These are phyloP conservation scores for Sclerotinia subarctica DNA, from an alignment of 2,329 filamentous ascomycete species.

Conservation along the genomic window DNA sequence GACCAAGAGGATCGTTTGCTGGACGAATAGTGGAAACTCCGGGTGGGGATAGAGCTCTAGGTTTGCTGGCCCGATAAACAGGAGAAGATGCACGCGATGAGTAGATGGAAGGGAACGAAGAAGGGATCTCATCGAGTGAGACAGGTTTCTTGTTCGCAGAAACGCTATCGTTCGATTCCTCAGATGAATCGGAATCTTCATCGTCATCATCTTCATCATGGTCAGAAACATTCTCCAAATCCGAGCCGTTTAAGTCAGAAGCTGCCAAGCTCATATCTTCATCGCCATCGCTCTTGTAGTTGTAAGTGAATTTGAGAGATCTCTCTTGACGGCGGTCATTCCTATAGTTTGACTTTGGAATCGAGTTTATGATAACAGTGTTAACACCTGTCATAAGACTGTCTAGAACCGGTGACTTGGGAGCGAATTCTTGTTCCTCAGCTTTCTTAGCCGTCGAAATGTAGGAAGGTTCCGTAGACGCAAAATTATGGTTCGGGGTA, in stretches of 20 bases:
- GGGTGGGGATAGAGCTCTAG: neutral
- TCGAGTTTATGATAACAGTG: neutral
- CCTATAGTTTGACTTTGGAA: neutral
- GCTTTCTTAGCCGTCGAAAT: neutral
- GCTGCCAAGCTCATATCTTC: neutral
- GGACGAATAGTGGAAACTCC: too few species aligned
- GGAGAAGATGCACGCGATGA: neutral
- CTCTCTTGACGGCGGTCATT: neutral
- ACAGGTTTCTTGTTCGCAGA: neutral
- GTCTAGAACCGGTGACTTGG: neutral
- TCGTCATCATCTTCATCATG: neutral
- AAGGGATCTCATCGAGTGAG: neutral
- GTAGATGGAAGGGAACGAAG: neutral
- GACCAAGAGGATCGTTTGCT: neutral
- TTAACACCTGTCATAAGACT: neutral
- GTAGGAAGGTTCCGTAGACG: neutral
- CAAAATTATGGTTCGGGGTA: conserved; percentile 21
- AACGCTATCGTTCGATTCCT: neutral
- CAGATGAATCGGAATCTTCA: conserved; percentile 5
- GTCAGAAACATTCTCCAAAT: neutral
- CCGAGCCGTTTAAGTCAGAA: neutral
- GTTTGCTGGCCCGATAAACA: too few species aligned
- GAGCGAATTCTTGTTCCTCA: neutral
- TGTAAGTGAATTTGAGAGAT: neutral
- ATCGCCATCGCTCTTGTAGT: conserved; percentile 3